phyloP scores from a whole-genome alignment of 2,329 filamentous ascomycete genomes.

The Cercospora sp. region DNA sequence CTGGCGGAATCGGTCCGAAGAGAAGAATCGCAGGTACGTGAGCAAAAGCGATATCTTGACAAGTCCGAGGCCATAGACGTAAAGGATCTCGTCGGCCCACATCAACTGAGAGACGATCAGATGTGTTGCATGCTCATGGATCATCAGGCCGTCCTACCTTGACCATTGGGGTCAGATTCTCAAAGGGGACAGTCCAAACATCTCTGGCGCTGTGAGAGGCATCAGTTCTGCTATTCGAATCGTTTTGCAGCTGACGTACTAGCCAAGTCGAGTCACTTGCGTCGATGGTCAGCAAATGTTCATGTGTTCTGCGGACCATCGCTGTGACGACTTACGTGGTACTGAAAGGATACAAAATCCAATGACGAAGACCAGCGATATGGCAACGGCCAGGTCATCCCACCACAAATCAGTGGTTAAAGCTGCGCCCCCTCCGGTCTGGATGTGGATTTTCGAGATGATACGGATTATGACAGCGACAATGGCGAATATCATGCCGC shows the following conservation, averaged over 20 bases:
- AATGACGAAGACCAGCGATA: neutral
- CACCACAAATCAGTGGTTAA: constrained; percentile 16
- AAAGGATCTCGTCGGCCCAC: constrained; percentile 8
- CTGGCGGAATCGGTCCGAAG: constrained; percentile 13
- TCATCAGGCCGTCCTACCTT: neutral
- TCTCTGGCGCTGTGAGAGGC: no score
- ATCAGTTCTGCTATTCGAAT: no score
- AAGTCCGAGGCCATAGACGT: constrained; percentile 3
- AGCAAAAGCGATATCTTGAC: constrained; percentile 22
- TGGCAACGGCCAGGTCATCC: constrained; percentile 12
- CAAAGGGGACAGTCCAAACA: no score
- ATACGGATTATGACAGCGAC: constrained; percentile 17
- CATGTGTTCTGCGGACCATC: no score
- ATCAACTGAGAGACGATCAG: neutral
- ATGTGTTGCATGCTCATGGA: neutral
- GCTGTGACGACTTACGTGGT: no score
- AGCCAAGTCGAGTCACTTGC: no score
- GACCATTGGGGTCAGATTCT: no score
- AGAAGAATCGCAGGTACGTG: constrained; percentile 21
- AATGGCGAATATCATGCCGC: constrained; percentile 13
- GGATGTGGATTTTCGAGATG: constrained; percentile 20
- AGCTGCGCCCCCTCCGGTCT: neutral
- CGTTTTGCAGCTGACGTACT: no score
- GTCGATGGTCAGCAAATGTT: no score
- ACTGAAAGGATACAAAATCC: neutral